Evolutionary conservation across 1,284 basidiomycete genomes (phyloP), one percentile per base, ranked within the genome.

Genomic region (Pseudozyma sp.): DNA sequence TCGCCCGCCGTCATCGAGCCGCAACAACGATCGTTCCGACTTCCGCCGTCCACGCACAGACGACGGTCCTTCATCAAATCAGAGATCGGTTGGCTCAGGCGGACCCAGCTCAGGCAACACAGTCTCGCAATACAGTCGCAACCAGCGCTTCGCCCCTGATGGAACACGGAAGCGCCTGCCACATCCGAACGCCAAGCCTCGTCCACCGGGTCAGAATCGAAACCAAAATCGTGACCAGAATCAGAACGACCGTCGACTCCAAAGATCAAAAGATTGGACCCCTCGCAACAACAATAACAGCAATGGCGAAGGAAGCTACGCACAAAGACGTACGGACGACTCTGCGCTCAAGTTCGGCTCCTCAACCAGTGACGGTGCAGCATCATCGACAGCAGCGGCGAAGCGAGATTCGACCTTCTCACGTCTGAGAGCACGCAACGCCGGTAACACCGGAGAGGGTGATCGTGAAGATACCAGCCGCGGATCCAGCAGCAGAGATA

Each of bases 161-260:
- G 70, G 70, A 12, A 62, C 62, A 11, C 52, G 70, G 19, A 72
- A 72, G 50, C 70, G 70, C 0, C 38, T 72, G 18, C 70, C 70
- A 4, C 64, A 67, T 59, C 70, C 70, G 9, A 68, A 73, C 31
- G 58, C 58, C 5, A 61, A 51, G 34, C 52, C 59, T 13, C 53
- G 69, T 10, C n/a, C 50, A 18, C 12, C 12, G 16, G 35, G 39
- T 19, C 59, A 45, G 9, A 35, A n/a, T 39, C 2, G 39, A 8
- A 39, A 40, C 21, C 59, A 45, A 11, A 21, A n/a, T 39, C 57
- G 40, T 31, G 16, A 47, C 19, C 51, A 55, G 52, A 42, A 36
- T 13, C 34, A 25, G n/a, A 50, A 67, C 14, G 53, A 58, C 5
- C 45, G 36, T 19, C 59, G 58, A n/a, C 16, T 31, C 5, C 42